Conservation (phyloP, 2,329 filamentous ascomycete species). For the Davidsoniella neocaledoniae region DNA sequence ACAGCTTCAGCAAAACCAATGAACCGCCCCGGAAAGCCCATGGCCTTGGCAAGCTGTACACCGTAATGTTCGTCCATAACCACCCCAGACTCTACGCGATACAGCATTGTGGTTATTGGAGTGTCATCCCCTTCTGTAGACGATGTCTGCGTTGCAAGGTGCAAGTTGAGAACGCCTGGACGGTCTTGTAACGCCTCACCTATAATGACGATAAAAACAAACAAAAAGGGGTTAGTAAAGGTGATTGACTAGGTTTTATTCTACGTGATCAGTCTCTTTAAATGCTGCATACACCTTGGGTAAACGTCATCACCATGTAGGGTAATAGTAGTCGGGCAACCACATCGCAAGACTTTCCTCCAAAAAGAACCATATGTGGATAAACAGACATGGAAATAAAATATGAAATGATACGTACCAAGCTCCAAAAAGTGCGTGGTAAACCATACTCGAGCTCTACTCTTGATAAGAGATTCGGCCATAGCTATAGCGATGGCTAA, state of each 20-base stretch:
- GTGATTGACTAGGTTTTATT: no score
- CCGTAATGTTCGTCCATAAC: constrained; percentile 65
- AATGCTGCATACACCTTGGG: no score
- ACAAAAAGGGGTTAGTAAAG: no score
- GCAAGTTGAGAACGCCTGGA: constrained; percentile 65
- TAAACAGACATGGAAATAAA: not conserved
- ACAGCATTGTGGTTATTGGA: constrained; percentile 67
- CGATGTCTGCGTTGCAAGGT: constrained; percentile 55
- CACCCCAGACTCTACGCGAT: constrained; percentile 59
- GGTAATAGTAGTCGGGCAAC: no score
- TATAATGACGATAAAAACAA: constrained; percentile 13
- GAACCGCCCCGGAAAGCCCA: constrained; percentile 53
- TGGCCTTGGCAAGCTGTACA: constrained; percentile 57
- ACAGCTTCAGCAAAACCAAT: constrained; percentile 52
- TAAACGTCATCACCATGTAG: no score
- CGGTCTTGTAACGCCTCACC: constrained; percentile 58
- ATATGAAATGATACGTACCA: constrained; percentile 20
- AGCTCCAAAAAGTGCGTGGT: constrained; percentile 84
- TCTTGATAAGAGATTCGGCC: constrained; percentile 71
- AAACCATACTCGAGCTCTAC: constrained; percentile 71
- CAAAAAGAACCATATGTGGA: not conserved
- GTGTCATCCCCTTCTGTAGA: constrained; percentile 27
- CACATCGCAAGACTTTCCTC: no score
- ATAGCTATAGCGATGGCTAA: constrained; percentile 80
- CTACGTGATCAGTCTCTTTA: no score